A percentile compares a stretch with the other conserved stretches of the same genome.
phyloP scores from a whole-genome alignment of 345 rosid species.

The Salix dunnii region DNA sequence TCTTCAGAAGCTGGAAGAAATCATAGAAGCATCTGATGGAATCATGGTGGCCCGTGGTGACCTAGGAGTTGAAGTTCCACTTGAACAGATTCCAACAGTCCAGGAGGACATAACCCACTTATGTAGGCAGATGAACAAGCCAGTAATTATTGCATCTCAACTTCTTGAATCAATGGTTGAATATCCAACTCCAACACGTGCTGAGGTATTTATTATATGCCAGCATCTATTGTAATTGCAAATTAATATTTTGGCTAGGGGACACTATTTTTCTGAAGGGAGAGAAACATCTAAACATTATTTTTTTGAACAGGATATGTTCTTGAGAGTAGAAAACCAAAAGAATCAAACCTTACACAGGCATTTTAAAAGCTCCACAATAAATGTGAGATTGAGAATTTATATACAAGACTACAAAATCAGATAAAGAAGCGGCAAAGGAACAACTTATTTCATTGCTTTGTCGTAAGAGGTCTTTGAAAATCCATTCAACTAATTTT shows the following conservation, averaged over 20 bases:
- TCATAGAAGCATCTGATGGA: slow-evolving; percentile 66
- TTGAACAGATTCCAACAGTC: slow-evolving; percentile 66
- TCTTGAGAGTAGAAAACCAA: neutral
- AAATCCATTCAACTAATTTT: neutral
- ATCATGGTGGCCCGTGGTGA: slow-evolving; percentile 78
- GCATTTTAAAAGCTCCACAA: neutral
- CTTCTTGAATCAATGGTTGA: slow-evolving; percentile 81
- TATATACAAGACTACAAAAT: neutral
- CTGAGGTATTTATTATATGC: slow-evolving; percentile 42
- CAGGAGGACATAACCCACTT: slow-evolving; percentile 48
- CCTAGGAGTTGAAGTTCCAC: slow-evolving; percentile 72
- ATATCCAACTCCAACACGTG: slow-evolving; percentile 76
- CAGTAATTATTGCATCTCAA: slow-evolving; percentile 73
- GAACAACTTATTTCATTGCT: neutral
- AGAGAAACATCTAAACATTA: neutral
- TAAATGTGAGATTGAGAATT: neutral
- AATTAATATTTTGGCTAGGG: neutral
- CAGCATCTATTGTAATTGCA: neutral
- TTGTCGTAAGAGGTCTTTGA: neutral
- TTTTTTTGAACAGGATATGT: neutral
- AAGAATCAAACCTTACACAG: neutral
- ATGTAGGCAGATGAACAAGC: slow-evolving; percentile 64
- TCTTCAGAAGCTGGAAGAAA: slow-evolving; percentile 54
- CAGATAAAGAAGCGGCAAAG: neutral
- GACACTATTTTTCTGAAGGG: neutral